These are phyloP conservation scores for Aspergillus sp. DNA, from an alignment of 2,329 filamentous ascomycete species.

Conservation along the genomic window DNA sequence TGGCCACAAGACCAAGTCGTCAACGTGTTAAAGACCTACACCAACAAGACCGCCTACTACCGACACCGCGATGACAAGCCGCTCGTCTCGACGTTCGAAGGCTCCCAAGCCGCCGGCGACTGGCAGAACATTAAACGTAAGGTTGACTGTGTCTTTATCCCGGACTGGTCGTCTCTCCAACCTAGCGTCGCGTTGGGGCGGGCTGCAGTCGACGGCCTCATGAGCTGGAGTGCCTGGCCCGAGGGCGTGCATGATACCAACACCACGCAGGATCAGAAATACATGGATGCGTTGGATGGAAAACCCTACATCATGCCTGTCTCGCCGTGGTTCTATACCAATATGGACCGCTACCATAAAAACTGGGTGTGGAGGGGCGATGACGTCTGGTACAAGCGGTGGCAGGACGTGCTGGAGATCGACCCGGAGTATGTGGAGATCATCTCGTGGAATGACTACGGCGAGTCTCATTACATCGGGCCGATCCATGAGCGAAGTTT, in stretches of 20 bases:
- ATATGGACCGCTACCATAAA: conserved; percentile 56
- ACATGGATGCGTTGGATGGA: conserved; percentile 32
- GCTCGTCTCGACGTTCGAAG: conserved; percentile 48
- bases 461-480: conserved; percentile 61
- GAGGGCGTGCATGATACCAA: conserved; percentile 36
- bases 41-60: conserved; percentile 27
- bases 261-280: conserved; percentile 40
- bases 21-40: conserved; percentile 26
- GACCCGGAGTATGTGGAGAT: conserved; percentile 56
- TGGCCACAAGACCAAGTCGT: conserved; percentile 31
- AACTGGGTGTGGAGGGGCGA: conserved; percentile 65
- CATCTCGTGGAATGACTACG: conserved; percentile 62
- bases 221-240: conserved; percentile 49
- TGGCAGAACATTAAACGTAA: conserved; percentile 46
- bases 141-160: conserved; percentile 46
- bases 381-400: conserved; percentile 60
- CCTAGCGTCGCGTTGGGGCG: conserved; percentile 22
- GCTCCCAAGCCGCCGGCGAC: conserved; percentile 40
- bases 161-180: conserved; percentile 45
- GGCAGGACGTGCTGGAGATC: conserved; percentile 54
- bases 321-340: conserved; percentile 59
- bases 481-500: conserved; percentile 48
- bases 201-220: conserved; percentile 36
- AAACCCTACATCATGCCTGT: conserved; percentile 56
- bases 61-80: conserved; percentile 27